Percentiles rank a stretch among this genome's conserved stretches.
phyloP scores from a whole-genome alignment of 306 rosid genomes.

The Calophaca sinica region DNA sequence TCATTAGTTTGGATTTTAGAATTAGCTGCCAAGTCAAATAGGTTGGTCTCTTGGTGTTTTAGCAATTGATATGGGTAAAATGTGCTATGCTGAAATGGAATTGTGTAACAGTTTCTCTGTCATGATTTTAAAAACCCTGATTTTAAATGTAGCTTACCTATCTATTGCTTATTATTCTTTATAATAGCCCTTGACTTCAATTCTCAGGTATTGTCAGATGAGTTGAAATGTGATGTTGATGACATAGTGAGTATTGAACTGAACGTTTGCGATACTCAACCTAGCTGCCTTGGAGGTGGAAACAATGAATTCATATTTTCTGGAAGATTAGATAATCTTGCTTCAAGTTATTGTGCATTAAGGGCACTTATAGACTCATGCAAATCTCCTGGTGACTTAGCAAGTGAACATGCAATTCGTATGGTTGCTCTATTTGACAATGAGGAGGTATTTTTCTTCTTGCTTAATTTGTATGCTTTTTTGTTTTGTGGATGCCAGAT shows the following conservation, averaged over 20 bases:
- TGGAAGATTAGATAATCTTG: constrained; percentile 98
- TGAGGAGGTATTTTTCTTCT: constrained; percentile 79
- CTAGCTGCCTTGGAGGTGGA: constrained; percentile 98
- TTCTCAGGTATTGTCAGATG: constrained; percentile 79
- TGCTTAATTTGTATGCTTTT: constrained; percentile 15
- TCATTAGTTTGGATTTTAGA: background rate
- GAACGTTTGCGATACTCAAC: constrained; percentile 95
- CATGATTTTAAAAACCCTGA: constrained; percentile 13
- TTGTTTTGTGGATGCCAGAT: constrained; percentile 18
- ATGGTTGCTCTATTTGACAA: constrained; percentile 99
- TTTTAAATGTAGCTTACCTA: constrained; percentile 30
- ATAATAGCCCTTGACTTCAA: constrained; percentile 35
- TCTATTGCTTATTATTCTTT: constrained; percentile 38
- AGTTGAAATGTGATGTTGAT: constrained; percentile 71
- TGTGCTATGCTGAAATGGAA: constrained; percentile 27
- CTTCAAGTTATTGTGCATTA: constrained; percentile 92
- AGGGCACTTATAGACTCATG: constrained; percentile 90
- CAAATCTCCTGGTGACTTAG: constrained; percentile 63
- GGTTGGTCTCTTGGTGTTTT: constrained; percentile 29
- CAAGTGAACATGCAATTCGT: constrained; percentile 75
- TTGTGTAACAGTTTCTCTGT: constrained; percentile 11
- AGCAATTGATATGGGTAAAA: constrained; percentile 24
- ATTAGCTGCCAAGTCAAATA: constrained; percentile 26
- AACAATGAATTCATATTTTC: constrained; percentile 90
- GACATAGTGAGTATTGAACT: constrained; percentile 84